A percentile compares a stretch with the other conserved stretches of the same genome.
These are phyloP conservation scores for Astragalus membranaceus DNA, from an alignment of 306 rosid species.

Conservation along the genomic window DNA sequence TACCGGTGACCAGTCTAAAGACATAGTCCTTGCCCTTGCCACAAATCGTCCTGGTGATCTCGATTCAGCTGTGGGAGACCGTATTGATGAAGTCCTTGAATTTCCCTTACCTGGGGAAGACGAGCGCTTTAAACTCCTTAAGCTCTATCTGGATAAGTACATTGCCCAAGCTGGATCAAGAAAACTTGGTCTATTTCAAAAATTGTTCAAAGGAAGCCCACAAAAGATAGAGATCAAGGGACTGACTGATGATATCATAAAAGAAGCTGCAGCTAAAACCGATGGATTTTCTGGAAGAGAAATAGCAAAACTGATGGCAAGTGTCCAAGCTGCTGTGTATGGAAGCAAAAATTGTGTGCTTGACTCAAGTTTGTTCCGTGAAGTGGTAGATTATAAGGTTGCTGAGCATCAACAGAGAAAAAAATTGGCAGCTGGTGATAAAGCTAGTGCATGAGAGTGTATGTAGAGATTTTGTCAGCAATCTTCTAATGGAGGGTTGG, in stretches of 20 bases:
- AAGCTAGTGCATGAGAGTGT: conserved; percentile 28
- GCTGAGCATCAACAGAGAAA: conserved; percentile 95
- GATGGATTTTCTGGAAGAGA: conserved; percentile 95
- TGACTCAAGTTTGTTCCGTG: conserved; percentile 66
- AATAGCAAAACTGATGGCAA: conserved; percentile 93
- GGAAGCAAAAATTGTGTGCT: conserved; percentile 84
- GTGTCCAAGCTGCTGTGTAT: conserved; percentile 90
- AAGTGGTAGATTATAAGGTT: conserved; percentile 90
- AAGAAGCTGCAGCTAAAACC: conserved; percentile 78
- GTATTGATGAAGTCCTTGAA: conserved; percentile 92
- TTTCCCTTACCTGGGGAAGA: conserved; percentile 92
- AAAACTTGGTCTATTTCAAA: conserved; percentile 53
- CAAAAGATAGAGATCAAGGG: conserved; percentile 80
- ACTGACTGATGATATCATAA: conserved; percentile 67
- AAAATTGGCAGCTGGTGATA: conserved; percentile 57
- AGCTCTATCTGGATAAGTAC: conserved; percentile 84
- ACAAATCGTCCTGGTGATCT: conserved; percentile 97
- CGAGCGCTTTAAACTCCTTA: conserved; percentile 79
- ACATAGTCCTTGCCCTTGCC: conserved; percentile 95
- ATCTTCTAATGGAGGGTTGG: conserved; percentile 10
- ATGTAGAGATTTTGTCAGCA: conserved; percentile 1
- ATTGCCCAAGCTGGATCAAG: conserved; percentile 68
- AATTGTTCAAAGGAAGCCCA: conserved; percentile 51
- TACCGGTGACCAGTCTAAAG: conserved; percentile 96
- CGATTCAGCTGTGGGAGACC: conserved; percentile 93